Evolutionary conservation across 225 moss, liverwort and hornwort species (phyloP).

Genomic region (Lunularia cruciata): DNA sequence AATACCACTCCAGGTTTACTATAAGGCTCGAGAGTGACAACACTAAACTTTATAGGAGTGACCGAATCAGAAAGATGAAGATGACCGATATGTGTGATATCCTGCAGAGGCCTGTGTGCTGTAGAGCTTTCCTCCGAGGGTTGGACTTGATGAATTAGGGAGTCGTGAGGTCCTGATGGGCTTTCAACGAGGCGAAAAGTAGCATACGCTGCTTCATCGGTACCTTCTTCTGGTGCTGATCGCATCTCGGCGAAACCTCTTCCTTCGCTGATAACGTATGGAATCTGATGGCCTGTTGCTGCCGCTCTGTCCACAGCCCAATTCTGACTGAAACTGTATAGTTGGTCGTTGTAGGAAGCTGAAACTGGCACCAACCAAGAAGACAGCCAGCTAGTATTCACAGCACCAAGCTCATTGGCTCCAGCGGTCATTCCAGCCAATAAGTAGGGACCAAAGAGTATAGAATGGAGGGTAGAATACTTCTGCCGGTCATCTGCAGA

Average conservation of each 20-base stretch:
- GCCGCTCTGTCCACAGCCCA: slow-evolving; percentile 2
- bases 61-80: neutral
- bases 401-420: slow-evolving; percentile 56
- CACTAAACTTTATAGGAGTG: slow-evolving; percentile 22
- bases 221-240: slow-evolving; percentile 60
- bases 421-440: slow-evolving; percentile 75
- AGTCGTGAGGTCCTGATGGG: neutral
- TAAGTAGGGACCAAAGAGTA: slow-evolving; percentile 81
- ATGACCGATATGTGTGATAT: neutral
- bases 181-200: slow-evolving; percentile 56
- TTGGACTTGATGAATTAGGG: too few species aligned
- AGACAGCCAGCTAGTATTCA: slow-evolving; percentile 41
- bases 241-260: slow-evolving; percentile 47
- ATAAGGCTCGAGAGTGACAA: slow-evolving; percentile 71
- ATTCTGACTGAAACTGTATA: slow-evolving; percentile 66
- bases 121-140: slow-evolving; percentile 9
- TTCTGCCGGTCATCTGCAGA: slow-evolving; percentile 62
- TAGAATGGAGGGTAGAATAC: slow-evolving; percentile 66
- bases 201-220: slow-evolving; percentile 59
- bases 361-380: slow-evolving; percentile 72
- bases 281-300: neutral
- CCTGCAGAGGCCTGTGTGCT: neutral
- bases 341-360: slow-evolving; percentile 41
- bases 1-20: slow-evolving; percentile 71
- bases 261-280: slow-evolving; percentile 41